phyloP scores from a whole-genome alignment of 768 basidiomycete genomes.

The Tulasnella sp. region DNA sequence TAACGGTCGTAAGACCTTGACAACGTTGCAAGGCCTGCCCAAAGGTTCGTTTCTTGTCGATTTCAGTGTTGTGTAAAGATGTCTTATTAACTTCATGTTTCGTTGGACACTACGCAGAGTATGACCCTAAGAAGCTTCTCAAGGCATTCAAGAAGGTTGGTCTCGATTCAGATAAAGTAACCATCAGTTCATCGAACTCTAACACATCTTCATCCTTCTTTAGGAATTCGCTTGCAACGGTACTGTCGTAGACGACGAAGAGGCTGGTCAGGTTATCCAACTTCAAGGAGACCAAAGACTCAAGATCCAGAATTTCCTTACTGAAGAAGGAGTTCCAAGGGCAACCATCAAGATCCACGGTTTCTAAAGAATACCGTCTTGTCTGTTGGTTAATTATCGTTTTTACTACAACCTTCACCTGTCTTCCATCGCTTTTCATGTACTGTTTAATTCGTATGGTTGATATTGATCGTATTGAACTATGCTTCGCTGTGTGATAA shows the following conservation, averaged over 20 bases:
- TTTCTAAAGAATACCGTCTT: too few species aligned
- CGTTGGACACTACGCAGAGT: conserved; percentile 46
- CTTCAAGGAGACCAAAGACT: conserved; percentile 94
- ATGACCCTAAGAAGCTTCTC: conserved; percentile 93
- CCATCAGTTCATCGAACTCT: background rate
- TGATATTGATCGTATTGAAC: too few species aligned
- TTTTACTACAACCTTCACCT: too few species aligned
- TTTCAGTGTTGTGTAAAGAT: too few species aligned
- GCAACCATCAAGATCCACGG: conserved; percentile 76
- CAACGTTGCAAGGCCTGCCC: conserved; percentile 89
- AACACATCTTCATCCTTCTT: background rate
- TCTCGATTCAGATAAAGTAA: background rate
- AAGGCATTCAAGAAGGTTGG: conserved; percentile 97
- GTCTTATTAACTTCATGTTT: background rate
- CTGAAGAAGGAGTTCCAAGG: conserved; percentile 66
- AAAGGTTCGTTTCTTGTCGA: conserved; percentile 46
- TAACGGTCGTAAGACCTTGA: conserved; percentile 97
- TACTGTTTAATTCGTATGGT: too few species aligned
- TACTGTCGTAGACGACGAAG: conserved; percentile 87
- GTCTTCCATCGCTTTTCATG: too few species aligned
- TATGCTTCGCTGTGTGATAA: too few species aligned
- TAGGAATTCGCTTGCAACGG: conserved; percentile 99
- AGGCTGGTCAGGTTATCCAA: conserved; percentile 94
- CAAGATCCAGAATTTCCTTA: conserved; percentile 82
- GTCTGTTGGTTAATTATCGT: too few species aligned